Percentiles rank a stretch among this genome's conserved stretches.
Conservation (phyloP, 768 basidiomycete genomes). For the Auricularia cornea region DNA sequence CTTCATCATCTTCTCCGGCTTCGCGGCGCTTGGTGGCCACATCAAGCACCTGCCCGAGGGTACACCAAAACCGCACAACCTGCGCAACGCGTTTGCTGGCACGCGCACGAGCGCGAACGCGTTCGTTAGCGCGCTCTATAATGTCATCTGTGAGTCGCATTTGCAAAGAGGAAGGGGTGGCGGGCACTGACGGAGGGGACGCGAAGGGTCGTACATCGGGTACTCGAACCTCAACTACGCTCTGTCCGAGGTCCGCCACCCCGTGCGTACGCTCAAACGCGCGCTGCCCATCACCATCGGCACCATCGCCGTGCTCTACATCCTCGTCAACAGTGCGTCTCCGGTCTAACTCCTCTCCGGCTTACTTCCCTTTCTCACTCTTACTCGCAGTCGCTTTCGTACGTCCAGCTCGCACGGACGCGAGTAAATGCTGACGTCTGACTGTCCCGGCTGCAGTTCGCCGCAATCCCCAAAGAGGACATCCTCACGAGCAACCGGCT, state of each 20-base stretch:
- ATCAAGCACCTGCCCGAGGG: not conserved
- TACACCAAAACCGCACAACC: not conserved
- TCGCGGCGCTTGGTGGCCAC: constrained; percentile 22
- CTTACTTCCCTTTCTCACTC: not conserved
- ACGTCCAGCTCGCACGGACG: too few relatives aligned
- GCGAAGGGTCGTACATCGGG: constrained; percentile 31
- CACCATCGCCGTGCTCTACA: constrained; percentile 43
- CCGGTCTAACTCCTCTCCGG: not conserved
- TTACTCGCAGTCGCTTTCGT: constrained; percentile 32
- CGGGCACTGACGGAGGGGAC: too few relatives aligned
- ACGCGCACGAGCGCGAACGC: not conserved
- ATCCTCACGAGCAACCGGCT: constrained; percentile 43
- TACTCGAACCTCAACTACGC: constrained; percentile 55
- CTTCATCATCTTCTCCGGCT: constrained; percentile 44
- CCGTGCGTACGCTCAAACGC: constrained; percentile 52
- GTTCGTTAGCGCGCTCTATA: constrained; percentile 53
- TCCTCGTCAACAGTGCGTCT: constrained; percentile 36
- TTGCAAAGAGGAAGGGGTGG: too few relatives aligned
- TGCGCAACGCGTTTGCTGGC: not conserved
- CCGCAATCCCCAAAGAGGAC: constrained; percentile 39
- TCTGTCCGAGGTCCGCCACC: constrained; percentile 51
- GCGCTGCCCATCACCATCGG: constrained; percentile 50
- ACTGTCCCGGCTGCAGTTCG: constrained; percentile 28
- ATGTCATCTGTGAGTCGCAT: constrained; percentile 21
- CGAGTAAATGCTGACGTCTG: too few relatives aligned